Percentiles rank a stretch among this genome's conserved stretches.
These are phyloP conservation scores for Kazachstania martiniae DNA, from an alignment of 805 yeast genomes.

Conservation along the genomic window DNA sequence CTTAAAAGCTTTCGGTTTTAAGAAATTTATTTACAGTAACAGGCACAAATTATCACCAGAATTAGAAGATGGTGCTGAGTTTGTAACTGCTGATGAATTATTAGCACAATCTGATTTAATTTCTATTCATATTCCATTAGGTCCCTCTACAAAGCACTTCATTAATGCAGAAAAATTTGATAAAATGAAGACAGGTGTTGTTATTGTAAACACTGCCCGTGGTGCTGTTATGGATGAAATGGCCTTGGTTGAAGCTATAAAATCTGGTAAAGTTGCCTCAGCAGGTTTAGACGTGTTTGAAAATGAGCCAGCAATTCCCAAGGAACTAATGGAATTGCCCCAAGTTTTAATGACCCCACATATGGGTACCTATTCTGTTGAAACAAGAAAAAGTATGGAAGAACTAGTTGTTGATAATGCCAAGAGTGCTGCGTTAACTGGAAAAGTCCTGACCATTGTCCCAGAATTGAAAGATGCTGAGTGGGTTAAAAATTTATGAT, in stretches of 20 bases:
- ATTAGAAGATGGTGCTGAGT: conserved; percentile 58
- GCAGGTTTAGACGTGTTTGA: conserved; percentile 73
- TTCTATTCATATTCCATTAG: conserved; percentile 69
- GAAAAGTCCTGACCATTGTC: conserved; percentile 64
- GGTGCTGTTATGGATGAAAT: conserved; percentile 72
- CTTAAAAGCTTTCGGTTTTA: conserved; percentile 67
- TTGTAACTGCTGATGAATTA: conserved; percentile 62
- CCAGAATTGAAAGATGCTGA: conserved; percentile 51
- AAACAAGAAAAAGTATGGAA: conserved; percentile 75
- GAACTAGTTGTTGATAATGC: conserved; percentile 64
- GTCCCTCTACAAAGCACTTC: conserved; percentile 56
- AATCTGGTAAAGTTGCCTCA: conserved; percentile 52
- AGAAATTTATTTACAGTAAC: conserved; percentile 61
- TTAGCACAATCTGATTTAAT: conserved; percentile 55
- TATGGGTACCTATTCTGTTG: conserved; percentile 73
- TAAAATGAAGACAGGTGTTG: conserved; percentile 71
- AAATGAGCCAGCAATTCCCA: conserved; percentile 58
- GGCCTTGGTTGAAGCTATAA: conserved; percentile 44
- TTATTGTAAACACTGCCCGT: conserved; percentile 73
- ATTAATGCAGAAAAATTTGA: conserved; percentile 48
- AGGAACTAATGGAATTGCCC: conserved; percentile 49
- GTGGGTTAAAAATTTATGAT: conserved; percentile 15
- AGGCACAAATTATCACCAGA: conserved; percentile 48
- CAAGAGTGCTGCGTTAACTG: conserved; percentile 43
- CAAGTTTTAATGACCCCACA: conserved; percentile 77